Percentiles rank a stretch among this genome's conserved stretches.
Evolutionary conservation across 2,329 filamentous ascomycete genomes (phyloP).

Genomic region (Curvularia verruculosa): DNA sequence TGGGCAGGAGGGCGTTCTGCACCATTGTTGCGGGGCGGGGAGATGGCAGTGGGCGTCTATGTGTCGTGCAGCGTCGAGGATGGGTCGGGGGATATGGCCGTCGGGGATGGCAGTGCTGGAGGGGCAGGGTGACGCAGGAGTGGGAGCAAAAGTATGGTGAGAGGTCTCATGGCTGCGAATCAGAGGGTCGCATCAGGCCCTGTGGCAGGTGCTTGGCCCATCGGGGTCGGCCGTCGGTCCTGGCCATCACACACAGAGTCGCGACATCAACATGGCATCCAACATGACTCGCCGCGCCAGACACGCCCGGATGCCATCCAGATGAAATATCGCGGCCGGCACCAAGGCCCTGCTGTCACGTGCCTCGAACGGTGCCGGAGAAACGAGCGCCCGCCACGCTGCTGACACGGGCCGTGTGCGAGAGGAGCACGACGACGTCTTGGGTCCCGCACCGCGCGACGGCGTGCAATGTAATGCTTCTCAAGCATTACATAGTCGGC

Average conservation of each 20-base stretch:
- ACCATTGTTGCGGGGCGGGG: conserved; percentile 32
- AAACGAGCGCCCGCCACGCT: conserved; percentile 8
- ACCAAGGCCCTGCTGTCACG: conserved; percentile 17
- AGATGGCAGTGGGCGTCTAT: background rate
- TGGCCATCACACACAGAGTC: conserved; percentile 27
- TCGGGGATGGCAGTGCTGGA: conserved; percentile 6
- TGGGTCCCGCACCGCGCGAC: conserved; percentile 1
- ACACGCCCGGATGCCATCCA: conserved; percentile 5
- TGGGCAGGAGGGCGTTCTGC: conserved; percentile 46
- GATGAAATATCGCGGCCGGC: conserved; percentile 8
- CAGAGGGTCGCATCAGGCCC: conserved; percentile 22
- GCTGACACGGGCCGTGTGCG: conserved; percentile 6
- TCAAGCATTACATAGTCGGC: background rate
- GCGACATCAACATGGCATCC: conserved; percentile 31
- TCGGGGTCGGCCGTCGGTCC: conserved; percentile 24
- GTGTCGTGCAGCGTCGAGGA: conserved; percentile 1
- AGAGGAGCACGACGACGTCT: background rate
- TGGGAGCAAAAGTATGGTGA: conserved; percentile 15
- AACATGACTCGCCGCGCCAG: conserved; percentile 5
- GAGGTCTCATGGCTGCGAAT: conserved; percentile 25
- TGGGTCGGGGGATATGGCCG: background rate
- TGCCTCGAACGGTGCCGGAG: conserved; percentile 21
- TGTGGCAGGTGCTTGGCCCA: conserved; percentile 27
- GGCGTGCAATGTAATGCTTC: background rate
- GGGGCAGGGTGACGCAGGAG: conserved; percentile 5